phyloP scores from a whole-genome alignment of 2,329 filamentous ascomycete genomes.

The Sordariomycetes sp. region DNA sequence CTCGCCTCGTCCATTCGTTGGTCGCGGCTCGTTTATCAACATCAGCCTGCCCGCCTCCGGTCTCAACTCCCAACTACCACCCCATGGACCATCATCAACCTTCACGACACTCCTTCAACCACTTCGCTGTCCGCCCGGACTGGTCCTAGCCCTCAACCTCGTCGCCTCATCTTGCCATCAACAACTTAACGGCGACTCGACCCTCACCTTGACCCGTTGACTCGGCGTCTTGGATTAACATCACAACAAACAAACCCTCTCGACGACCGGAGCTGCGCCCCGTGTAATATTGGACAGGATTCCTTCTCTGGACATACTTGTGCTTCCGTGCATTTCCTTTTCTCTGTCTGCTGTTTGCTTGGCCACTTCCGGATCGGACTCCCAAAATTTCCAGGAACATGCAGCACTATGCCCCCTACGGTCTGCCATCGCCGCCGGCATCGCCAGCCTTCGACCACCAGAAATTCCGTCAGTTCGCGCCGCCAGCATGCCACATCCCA shows the following conservation, averaged over 20 bases:
- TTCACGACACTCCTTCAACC: conserved; percentile 29
- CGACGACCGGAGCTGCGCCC: no score
- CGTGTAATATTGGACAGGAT: no score
- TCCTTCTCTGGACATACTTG: no score
- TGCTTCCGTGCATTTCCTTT: no score
- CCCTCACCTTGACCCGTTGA: conserved; percentile 35
- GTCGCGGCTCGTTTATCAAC: conserved; percentile 12
- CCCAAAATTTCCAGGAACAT: conserved; percentile 27
- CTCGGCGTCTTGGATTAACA: conserved; percentile 25
- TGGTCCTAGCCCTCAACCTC: not conserved
- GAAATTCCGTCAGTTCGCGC: conserved; percentile 29
- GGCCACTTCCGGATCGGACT: no score
- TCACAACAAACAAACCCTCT: no score
- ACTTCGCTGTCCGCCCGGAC: not conserved
- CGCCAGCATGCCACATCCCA: conserved; percentile 41
- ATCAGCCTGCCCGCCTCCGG: conserved; percentile 13
- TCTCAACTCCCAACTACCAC: not conserved
- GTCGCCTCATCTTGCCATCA: not conserved
- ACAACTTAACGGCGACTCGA: conserved; percentile 3
- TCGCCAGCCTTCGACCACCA: conserved; percentile 44
- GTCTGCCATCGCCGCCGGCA: conserved; percentile 49
- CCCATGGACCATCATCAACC: conserved; percentile 6
- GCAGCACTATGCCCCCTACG: conserved; percentile 49
- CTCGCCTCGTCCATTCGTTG: not conserved
- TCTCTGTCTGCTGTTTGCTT: no score